These are phyloP conservation scores for Lignosus rhinocerotis DNA, from an alignment of 1,284 basidiomycete genomes.

Conservation along the genomic window DNA sequence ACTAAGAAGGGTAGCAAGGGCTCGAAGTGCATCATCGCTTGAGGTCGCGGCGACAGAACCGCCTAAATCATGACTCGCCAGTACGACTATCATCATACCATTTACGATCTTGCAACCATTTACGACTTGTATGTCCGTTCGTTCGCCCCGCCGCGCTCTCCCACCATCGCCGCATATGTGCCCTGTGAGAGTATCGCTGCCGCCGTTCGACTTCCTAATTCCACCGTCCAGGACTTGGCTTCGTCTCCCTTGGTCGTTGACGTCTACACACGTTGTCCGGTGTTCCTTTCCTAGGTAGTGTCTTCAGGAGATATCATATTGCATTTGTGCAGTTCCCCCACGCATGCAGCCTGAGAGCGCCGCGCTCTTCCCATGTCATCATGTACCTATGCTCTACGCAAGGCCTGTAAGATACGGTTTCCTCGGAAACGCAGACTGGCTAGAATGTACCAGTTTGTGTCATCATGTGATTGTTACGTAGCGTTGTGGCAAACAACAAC, in stretches of 20 bases:
- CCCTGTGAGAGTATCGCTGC: slow-evolving; percentile 22
- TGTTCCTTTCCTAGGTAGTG: slow-evolving; percentile 23
- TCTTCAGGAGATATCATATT: slow-evolving; percentile 28
- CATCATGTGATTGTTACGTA: slow-evolving; percentile 15
- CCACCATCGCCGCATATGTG: slow-evolving; percentile 15
- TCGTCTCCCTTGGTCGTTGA: slow-evolving; percentile 14
- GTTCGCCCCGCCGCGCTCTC: slow-evolving; percentile 15
- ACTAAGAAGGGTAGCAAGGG: slow-evolving; percentile 45
- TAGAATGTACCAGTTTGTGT: neutral
- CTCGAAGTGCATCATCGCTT: slow-evolving; percentile 71
- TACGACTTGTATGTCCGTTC: slow-evolving; percentile 34
- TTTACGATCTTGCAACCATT: slow-evolving; percentile 37
- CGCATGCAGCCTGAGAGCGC: slow-evolving; percentile 1
- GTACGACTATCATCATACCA: slow-evolving; percentile 33
- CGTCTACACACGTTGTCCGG: slow-evolving; percentile 15
- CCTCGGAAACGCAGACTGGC: slow-evolving; percentile 1
- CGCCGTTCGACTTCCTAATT: slow-evolving; percentile 14
- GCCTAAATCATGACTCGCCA: slow-evolving; percentile 23
- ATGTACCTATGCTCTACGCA: slow-evolving; percentile 14
- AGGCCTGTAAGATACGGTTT: slow-evolving; percentile 18
- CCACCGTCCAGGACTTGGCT: slow-evolving; percentile 18
- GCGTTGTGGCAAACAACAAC: neutral
- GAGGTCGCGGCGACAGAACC: slow-evolving; percentile 28
- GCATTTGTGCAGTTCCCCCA: slow-evolving; percentile 19
- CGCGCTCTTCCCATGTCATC: slow-evolving; percentile 8